Evolutionary conservation across 2,329 filamentous ascomycete species (phyloP), one percentile per base, ranked within the genome.

Genomic region (Calonectria naviculata): DNA sequence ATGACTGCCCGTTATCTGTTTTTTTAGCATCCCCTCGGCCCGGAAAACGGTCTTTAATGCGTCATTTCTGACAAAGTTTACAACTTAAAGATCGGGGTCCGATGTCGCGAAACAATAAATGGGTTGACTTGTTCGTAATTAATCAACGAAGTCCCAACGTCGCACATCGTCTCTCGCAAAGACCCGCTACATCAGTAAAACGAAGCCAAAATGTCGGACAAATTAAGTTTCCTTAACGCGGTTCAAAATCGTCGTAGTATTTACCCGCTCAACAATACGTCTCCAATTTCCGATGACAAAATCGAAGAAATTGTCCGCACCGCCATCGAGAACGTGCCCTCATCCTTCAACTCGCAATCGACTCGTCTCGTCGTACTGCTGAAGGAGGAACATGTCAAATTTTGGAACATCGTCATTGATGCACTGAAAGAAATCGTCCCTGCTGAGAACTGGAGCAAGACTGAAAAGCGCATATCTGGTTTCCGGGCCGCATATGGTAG

Each of bases 261-360:
- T 79, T 89, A 90, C 80, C 78, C 81, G 46, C 84, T 89, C 72
- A 84, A 84, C 77, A 84, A 85, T 66, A 74, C 84, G 42, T 80
- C 84, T 2, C 83, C 87, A 74, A 86, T 89, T 78, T 80, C 85
- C 21, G 86, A 89, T 76, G 77, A 81, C 49, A 76, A 80, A 44
- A 86, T 91, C 76, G 80, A 85, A 69, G 86, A 89, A 71, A 84
- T 91, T 70, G 84, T 83, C 67, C 76, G 75, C 24, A 67, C 80
- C n/a, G 85, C 87, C 56, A 82, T 93, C 68, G 80, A 87, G 44
- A 83, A 91, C 75, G 84, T 89, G 1, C 92, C 92, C 15, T 89
- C 86, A 58, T 87, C 89, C n/a, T 94, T 93, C 88, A 93, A 94
- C 85, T 89, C 87, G 7, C 92, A 93, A 81, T 89, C 88, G n/a